Conservation (phyloP, 2,329 filamentous ascomycete species). For the Colletotrichum eleusines region DNA sequence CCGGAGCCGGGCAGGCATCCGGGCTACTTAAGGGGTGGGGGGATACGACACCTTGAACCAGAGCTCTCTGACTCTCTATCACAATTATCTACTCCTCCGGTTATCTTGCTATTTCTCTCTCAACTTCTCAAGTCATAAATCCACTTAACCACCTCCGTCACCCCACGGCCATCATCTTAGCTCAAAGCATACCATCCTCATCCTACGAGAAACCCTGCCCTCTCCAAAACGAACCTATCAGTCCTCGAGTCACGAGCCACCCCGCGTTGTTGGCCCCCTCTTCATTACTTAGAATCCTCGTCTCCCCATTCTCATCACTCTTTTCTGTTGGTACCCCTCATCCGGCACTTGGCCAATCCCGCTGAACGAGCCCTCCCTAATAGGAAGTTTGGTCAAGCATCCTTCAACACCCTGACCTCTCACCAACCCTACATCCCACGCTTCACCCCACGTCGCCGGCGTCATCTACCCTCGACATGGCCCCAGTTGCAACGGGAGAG, state of each 20-base stretch:
- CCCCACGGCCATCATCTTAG: constrained; percentile 15
- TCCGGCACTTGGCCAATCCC: constrained; percentile 39
- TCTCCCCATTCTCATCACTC: constrained; percentile 20
- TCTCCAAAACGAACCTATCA: constrained; percentile 40
- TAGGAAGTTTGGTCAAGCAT: constrained; percentile 43
- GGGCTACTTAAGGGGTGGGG: constrained; percentile 39
- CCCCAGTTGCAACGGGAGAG: constrained; percentile 62
- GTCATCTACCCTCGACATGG: constrained; percentile 55
- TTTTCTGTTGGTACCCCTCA: constrained; percentile 31
- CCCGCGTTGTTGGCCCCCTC: constrained; percentile 41
- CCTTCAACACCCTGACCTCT: constrained; percentile 33
- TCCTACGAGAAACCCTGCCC: constrained; percentile 43
- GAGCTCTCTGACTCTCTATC: constrained; percentile 21
- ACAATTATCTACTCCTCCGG: constrained; percentile 5
- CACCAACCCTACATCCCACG: constrained; percentile 46
- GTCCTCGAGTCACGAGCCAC: constrained; percentile 33
- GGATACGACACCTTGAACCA: constrained; percentile 26
- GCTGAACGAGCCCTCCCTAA: constrained; percentile 35
- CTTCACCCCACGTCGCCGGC: constrained; percentile 52
- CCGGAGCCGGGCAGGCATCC: constrained; percentile 22
- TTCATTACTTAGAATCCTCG: constrained; percentile 21
- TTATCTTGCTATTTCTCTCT: constrained; percentile 13
- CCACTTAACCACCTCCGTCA: constrained; percentile 8
- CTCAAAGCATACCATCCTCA: constrained; percentile 36
- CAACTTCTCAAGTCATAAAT: constrained; percentile 29